These are phyloP conservation scores for Lactuca saligna DNA, from an alignment of 129 eudicot species.

Conservation along the genomic window DNA sequence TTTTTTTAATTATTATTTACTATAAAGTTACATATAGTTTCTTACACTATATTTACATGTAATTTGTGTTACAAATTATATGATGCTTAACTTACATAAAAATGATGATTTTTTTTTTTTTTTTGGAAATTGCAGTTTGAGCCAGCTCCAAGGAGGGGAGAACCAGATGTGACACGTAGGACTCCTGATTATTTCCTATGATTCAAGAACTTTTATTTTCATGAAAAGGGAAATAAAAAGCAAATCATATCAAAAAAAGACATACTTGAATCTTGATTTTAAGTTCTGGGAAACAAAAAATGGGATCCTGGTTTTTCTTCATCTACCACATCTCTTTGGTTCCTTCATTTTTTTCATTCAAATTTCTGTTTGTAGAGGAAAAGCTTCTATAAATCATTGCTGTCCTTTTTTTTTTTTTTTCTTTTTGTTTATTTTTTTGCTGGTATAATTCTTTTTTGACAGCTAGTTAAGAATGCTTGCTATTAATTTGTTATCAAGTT, in stretches of 20 bases:
- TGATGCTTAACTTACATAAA: not conserved
- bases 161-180: conserved; percentile 82
- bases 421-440: conserved; percentile 15
- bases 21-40: no score
- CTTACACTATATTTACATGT: no score
- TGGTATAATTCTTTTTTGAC: conserved; percentile 31
- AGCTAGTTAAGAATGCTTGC: conserved; percentile 21
- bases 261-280: conserved; percentile 4
- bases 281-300: conserved; percentile 20
- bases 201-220: conserved; percentile 18
- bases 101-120: no score
- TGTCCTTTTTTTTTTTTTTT: conserved; percentile 29
- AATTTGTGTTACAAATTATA: not conserved
- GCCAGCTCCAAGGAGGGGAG: conserved; percentile 90
- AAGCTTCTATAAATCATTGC: conserved; percentile 18
- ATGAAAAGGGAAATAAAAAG: conserved; percentile 31
- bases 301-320: conserved; percentile 4
- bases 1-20: not conserved
- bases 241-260: not conserved
- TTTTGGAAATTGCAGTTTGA: conserved; percentile 77
- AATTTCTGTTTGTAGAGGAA: conserved; percentile 30
- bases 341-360: conserved; percentile 1
- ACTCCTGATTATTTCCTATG: conserved; percentile 78
- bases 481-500: conserved; percentile 27
- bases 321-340: conserved; percentile 16